A percentile compares a stretch with the other conserved stretches of the same genome.
Conservation (phyloP, 257 asterid species). For the Solanum neorickii region DNA sequence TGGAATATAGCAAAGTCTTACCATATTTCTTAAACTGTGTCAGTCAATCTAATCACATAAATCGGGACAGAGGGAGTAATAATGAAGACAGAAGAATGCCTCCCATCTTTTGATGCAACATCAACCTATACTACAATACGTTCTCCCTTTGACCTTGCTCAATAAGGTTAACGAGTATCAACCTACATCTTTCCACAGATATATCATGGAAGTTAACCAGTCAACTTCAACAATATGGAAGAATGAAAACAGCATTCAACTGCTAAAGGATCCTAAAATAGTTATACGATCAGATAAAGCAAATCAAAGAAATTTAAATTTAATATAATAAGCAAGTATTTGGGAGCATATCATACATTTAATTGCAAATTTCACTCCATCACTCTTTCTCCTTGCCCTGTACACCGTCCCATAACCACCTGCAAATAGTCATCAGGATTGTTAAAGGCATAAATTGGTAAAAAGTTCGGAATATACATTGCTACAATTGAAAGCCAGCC, state of each 20-base stretch:
- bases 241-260: neutral
- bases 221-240: neutral
- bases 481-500: neutral
- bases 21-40: neutral
- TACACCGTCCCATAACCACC: constrained; percentile 99
- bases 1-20: neutral
- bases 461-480: neutral
- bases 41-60: neutral
- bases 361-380: constrained; percentile 73
- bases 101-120: neutral
- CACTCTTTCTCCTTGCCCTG: constrained; percentile 73
- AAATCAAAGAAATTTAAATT: neutral
- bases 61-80: neutral
- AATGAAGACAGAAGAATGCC: neutral
- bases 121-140: neutral
- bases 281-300: neutral
- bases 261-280: neutral
- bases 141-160: neutral
- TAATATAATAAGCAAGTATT: neutral
- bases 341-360: constrained; percentile 40
- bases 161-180: neutral
- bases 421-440: constrained; percentile 15
- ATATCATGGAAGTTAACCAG: neutral
- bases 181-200: neutral
- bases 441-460: neutral